Base-by-base conservation (phyloP, 2,329 filamentous ascomycete genomes). In the Blastomyces silverae region DNA sequence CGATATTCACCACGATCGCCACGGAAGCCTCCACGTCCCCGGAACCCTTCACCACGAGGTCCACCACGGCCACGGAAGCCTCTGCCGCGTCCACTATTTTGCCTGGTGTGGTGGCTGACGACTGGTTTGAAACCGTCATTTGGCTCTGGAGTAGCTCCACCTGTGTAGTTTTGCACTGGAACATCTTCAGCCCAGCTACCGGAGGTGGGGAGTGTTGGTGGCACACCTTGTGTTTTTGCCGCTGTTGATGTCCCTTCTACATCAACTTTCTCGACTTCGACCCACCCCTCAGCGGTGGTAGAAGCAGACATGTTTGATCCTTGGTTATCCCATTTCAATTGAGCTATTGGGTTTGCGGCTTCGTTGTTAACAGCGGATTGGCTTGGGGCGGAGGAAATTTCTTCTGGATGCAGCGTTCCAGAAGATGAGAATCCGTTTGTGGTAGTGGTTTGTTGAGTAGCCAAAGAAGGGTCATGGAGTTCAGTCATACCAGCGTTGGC, bases 141-240 rank as follows among this genome's bases (percentile, higher is more conserved):
- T 20, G 37, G 52, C 37, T 42, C 46, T 55, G 50, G 65, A 37
- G 50, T 28, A 39, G 34, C 57, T 60, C 62, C 58, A 5, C 59
- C 37, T 46, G 70, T 67, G 39, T 75, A 69, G 48, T 75, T 75
- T 64, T 75, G 76, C 66, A 87, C 85, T 22, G 88, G 85, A 70
- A 89, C 85, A 66, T 94, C 90, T 71, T 96, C 91, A 34, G 90
- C 90, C 90, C 90, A 95, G 71, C 87, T 91, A 50, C 55, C 55
- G 1, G 66, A 64, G 28, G 52, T 57, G 61, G 61, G 65, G 37
- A 53, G 25, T 13, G 63, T 48, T 57, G 60, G 44, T 46, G 48
- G 42, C 48, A 42, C 56, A 57, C 61, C 62, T 79, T 76, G 10
- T 80, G 79, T 7, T 48, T 83, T 85, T 67, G 94, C 8, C 46